Conservation (phyloP, 768 basidiomycete species). For the Leccinum ochraceum region DNA sequence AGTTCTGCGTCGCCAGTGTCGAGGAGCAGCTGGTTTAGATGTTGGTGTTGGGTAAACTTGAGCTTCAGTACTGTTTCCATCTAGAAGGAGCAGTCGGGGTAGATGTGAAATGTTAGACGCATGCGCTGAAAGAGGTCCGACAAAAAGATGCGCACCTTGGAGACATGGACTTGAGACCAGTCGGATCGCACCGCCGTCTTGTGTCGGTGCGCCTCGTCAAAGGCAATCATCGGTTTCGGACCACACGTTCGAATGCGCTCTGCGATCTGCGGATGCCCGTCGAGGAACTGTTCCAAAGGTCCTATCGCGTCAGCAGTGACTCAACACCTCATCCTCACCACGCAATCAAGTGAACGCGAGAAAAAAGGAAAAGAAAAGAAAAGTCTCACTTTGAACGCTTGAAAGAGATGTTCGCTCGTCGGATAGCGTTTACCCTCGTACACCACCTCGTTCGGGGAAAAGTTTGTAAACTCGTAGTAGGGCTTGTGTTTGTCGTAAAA, state of each 20-base stretch:
- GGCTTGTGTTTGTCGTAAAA: slow-evolving; percentile 69
- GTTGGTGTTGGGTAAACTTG: slow-evolving; percentile 70
- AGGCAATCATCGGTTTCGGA: slow-evolving; percentile 59
- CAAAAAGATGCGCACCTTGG: slow-evolving; percentile 46
- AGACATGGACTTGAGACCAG: slow-evolving; percentile 67
- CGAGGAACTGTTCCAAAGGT: slow-evolving; percentile 49
- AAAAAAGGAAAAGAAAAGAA: not conserved
- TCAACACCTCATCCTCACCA: not conserved
- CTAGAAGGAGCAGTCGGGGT: slow-evolving; percentile 30
- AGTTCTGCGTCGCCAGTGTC: slow-evolving; percentile 64
- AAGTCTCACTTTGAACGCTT: slow-evolving; percentile 64
- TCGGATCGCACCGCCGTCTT: slow-evolving; percentile 60
- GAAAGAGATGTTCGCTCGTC: slow-evolving; percentile 77
- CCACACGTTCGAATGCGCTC: slow-evolving; percentile 69
- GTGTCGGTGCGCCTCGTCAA: slow-evolving; percentile 68
- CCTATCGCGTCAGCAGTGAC: slow-evolving; percentile 4
- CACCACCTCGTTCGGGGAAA: slow-evolving; percentile 65
- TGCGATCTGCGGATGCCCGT: slow-evolving; percentile 59
- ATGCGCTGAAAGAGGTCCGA: not conserved
- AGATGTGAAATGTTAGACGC: not conserved
- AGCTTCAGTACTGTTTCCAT: slow-evolving; percentile 64
- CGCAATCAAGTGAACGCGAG: not conserved
- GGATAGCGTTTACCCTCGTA: slow-evolving; percentile 67
- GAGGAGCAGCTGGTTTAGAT: slow-evolving; percentile 61
- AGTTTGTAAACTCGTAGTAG: slow-evolving; percentile 73